Percentiles rank a stretch among this genome's conserved stretches.
Evolutionary conservation across 179 eudicot species (phyloP).

Genomic region (Beta lomatogona): DNA sequence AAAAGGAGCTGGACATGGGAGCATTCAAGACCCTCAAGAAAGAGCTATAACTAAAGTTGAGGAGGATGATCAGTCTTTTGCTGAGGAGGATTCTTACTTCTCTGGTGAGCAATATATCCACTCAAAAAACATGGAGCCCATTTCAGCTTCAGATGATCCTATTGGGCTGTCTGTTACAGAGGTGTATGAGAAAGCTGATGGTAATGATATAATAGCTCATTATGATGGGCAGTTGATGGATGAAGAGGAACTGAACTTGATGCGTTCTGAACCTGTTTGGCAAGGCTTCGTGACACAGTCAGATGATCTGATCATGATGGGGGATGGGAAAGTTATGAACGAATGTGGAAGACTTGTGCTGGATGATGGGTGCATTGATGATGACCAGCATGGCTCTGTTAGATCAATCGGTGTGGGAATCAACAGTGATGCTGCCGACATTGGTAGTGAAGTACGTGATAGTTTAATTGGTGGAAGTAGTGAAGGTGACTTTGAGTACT

Average conservation of each 20-base stretch:
- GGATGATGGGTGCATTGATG: conserved; percentile 72
- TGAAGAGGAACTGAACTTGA: conserved; percentile 78
- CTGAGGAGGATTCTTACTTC: conserved; percentile 95
- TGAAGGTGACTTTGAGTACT: conserved; percentile 84
- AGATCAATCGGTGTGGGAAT: conserved; percentile 99
- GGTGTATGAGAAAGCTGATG: conserved; percentile 62
- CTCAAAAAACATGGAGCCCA: conserved; percentile 64
- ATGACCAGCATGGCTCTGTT: conserved; percentile 92
- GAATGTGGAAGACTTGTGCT: conserved; percentile 55
- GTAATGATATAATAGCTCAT: conserved; percentile 60
- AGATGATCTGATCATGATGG: conserved; percentile 79
- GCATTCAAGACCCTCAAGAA: conserved; percentile 77
- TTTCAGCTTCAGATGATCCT: conserved; percentile 65
- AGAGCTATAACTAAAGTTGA: conserved; percentile 70
- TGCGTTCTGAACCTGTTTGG: conserved; percentile 95
- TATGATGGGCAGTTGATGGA: conserved; percentile 94
- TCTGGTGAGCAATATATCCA: conserved; percentile 77
- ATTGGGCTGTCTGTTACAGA: conserved; percentile 64
- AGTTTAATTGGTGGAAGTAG: conserved; percentile 92
- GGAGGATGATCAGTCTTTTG: conserved; percentile 94
- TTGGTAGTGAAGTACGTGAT: conserved; percentile 82
- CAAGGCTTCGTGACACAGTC: conserved; percentile 91
- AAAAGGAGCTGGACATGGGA: conserved; percentile 80
- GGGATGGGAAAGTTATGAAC: conserved; percentile 58
- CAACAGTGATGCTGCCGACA: conserved; percentile 88